Percentiles rank a stretch among this genome's conserved stretches.
These are phyloP conservation scores for Quercus bicolor DNA, from an alignment of 306 rosid genomes.

Conservation along the genomic window DNA sequence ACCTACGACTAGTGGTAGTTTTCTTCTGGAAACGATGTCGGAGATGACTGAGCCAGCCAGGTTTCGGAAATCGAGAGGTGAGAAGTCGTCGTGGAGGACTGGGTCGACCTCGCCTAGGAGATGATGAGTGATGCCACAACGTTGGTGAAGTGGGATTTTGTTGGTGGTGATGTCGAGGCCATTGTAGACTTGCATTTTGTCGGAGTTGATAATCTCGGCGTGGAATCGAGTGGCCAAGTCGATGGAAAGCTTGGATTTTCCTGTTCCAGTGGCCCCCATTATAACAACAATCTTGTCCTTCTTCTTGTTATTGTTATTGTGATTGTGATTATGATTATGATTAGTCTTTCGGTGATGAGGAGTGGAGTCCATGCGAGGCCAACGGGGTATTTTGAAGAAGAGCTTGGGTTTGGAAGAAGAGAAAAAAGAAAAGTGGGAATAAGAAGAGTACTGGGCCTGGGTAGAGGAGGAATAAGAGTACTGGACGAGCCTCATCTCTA, in stretches of 20 bases:
- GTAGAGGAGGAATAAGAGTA: no score
- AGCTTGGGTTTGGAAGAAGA: no score
- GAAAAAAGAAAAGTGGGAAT: no score
- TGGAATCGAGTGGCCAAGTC: constrained; percentile 69
- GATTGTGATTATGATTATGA: no score
- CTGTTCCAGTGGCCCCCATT: constrained; percentile 88
- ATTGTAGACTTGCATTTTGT: constrained; percentile 78
- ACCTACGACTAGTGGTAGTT: constrained; percentile 70
- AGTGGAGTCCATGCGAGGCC: constrained; percentile 49
- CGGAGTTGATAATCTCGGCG: constrained; percentile 76
- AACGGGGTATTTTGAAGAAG: background rate
- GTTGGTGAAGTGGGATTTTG: constrained; percentile 59
- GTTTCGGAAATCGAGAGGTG: constrained; percentile 53
- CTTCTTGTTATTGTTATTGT: constrained; percentile 10
- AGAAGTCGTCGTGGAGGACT: constrained; percentile 28
- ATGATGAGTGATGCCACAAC: constrained; percentile 64
- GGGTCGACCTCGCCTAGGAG: constrained; percentile 71
- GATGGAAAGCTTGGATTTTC: constrained; percentile 76
- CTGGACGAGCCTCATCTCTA: no score
- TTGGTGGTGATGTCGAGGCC: constrained; percentile 88
- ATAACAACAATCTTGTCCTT: constrained; percentile 69
- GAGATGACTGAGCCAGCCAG: constrained; percentile 32
- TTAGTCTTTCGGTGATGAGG: no score
- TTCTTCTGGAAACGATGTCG: constrained; percentile 29
- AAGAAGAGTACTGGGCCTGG: no score